Conservation (phyloP, 164 flowering plant species). For the Protea cynaroides region DNA sequence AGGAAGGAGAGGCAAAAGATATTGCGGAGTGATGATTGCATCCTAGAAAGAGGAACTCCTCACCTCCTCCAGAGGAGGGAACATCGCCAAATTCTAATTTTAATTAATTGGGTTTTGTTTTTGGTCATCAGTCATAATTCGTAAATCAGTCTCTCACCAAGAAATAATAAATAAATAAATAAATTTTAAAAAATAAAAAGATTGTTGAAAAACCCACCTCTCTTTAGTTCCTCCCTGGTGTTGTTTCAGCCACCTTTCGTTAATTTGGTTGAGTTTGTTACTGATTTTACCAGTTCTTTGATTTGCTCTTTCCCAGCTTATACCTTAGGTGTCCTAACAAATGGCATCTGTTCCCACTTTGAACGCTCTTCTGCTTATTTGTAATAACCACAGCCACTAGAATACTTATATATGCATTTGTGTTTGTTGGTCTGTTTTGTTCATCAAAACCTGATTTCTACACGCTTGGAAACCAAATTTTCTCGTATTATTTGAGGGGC, state of each 20-base stretch:
- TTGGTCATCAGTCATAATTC: conserved; percentile 10
- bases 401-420: too few species aligned
- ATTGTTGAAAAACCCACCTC: not conserved
- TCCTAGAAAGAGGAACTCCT: conserved; percentile 9
- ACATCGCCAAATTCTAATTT: conserved; percentile 7
- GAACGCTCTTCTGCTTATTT: not conserved
- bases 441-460: too few species aligned
- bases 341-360: conserved; percentile 1
- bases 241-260: conserved; percentile 8
- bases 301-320: not conserved
- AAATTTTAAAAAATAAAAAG: not conserved
- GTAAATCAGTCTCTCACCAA: conserved; percentile 6
- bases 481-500: too few species aligned
- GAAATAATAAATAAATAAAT: not conserved
- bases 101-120: conserved; percentile 10
- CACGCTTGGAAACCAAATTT: too few species aligned
- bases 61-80: conserved; percentile 33
- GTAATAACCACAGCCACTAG: not conserved
- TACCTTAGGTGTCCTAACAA: not conserved
- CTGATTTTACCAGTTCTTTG: conserved; percentile 14
- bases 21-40: not conserved
- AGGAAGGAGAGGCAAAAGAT: conserved; percentile 8
- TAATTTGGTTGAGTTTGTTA: conserved; percentile 12
- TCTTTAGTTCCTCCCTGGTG: not conserved
- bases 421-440: too few species aligned